Evolutionary conservation across 169 alveolate genomes (phyloP).

Genomic region (Theileria orientalis): DNA sequence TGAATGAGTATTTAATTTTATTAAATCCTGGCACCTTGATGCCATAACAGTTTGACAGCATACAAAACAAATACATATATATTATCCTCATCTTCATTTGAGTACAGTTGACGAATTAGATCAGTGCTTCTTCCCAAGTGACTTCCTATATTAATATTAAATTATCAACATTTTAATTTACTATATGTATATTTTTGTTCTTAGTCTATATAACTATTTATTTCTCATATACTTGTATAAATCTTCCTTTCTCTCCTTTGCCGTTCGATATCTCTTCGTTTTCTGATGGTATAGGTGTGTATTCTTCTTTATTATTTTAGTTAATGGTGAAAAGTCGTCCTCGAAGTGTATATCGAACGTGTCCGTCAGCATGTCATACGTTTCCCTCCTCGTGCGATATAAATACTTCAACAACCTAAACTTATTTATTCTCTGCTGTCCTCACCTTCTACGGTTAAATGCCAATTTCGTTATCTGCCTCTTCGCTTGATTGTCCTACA

Average conservation of each 20-base stretch:
- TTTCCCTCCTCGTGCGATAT: constrained; percentile 33
- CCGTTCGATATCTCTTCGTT: constrained; percentile 51
- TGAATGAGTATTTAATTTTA: background rate
- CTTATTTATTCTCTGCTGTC: background rate
- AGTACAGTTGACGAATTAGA: background rate
- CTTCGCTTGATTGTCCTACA: constrained; percentile 50
- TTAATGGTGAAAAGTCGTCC: constrained; percentile 26
- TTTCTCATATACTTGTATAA: background rate
- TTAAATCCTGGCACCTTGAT: background rate
- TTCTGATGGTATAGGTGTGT: constrained; percentile 24
- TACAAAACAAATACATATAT: background rate
- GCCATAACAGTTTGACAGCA: background rate
- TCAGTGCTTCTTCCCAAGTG: background rate
- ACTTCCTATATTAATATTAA: background rate
- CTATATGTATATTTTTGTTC: background rate
- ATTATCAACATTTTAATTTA: too few species aligned
- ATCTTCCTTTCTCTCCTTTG: constrained; percentile 31
- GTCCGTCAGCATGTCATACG: constrained; percentile 27
- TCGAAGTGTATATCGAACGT: constrained; percentile 59
- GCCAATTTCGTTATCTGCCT: constrained; percentile 41
- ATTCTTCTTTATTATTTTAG: constrained; percentile 27
- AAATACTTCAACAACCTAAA: constrained; percentile 39
- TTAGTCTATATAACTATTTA: background rate
- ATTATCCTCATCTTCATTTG: background rate
- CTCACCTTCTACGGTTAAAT: constrained; percentile 24